phyloP scores from a whole-genome alignment of 2,329 filamentous ascomycete genomes.

The Cadophora sp. region DNA sequence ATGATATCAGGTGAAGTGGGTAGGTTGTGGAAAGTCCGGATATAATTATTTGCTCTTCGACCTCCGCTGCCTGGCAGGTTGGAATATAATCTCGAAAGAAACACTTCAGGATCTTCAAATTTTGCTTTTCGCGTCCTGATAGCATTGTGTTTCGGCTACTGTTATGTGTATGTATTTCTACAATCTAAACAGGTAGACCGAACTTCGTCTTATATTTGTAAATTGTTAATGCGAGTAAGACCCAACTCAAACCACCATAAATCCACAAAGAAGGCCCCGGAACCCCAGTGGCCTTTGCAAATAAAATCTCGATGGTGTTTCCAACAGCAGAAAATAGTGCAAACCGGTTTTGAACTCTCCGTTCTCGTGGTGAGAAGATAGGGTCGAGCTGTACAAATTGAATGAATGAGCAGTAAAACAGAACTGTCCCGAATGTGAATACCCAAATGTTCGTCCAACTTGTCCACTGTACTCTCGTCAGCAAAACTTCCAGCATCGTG shows the following conservation, averaged over 20 bases:
- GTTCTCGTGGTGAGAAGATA: background rate
- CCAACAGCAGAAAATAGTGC: slow-evolving; percentile 10
- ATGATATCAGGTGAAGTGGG: too few species aligned
- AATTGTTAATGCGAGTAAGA: background rate
- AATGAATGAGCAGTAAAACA: slow-evolving; percentile 3
- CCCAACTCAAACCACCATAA: background rate
- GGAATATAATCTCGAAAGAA: too few species aligned
- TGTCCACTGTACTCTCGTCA: background rate
- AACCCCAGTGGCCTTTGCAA: background rate
- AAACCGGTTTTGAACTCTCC: slow-evolving; percentile 1
- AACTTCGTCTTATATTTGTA: background rate
- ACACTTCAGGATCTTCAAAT: background rate
- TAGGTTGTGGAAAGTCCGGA: too few species aligned
- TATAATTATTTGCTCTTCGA: too few species aligned
- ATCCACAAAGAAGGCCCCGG: background rate
- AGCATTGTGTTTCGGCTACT: background rate
- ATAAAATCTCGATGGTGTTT: background rate
- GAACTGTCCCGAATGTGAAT: slow-evolving; percentile 8
- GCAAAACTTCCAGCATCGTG: background rate
- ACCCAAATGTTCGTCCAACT: slow-evolving; percentile 18
- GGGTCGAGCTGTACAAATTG: background rate
- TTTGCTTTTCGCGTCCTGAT: background rate
- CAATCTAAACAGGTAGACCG: background rate
- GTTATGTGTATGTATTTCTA: background rate
- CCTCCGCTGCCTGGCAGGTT: too few species aligned